Evolutionary conservation across 2,329 filamentous ascomycete species (phyloP).

Genomic region (Penicillium glabrum): DNA sequence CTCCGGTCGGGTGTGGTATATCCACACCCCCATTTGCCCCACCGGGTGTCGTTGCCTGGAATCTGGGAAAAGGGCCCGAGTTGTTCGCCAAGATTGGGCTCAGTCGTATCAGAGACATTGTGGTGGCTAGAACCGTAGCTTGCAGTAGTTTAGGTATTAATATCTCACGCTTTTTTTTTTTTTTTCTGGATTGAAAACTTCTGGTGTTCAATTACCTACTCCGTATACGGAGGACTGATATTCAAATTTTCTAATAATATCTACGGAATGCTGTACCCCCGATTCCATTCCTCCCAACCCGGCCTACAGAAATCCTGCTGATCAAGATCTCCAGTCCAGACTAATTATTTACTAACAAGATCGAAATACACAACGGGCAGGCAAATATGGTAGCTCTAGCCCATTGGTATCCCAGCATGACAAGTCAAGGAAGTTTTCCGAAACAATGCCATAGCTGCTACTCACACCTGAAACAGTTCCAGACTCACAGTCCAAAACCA

Average conservation of each 20-base stretch:
- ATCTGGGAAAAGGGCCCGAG: background rate
- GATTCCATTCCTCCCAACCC: background rate
- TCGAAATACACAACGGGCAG: too few species aligned
- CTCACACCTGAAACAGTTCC: background rate
- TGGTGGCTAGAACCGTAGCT: background rate
- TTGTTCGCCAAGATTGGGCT: background rate
- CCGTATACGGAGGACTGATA: background rate
- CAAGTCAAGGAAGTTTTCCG: too few species aligned
- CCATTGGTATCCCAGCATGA: background rate
- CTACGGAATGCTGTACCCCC: background rate
- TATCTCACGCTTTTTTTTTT: too few species aligned
- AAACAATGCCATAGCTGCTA: background rate
- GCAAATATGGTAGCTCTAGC: background rate
- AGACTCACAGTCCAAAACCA: background rate
- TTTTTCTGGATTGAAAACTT: background rate
- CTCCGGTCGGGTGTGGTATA: conserved; percentile 1
- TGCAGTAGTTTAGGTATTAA: background rate
- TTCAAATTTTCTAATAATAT: background rate
- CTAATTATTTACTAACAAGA: background rate
- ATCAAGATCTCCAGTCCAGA: background rate
- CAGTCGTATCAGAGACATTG: background rate
- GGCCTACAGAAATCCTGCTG: background rate
- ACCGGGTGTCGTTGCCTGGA: background rate
- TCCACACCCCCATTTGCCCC: background rate
- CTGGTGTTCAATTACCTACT: background rate